These are phyloP conservation scores for Pleurotus salmoneostramineus DNA, from an alignment of 768 basidiomycete genomes.

Conservation along the genomic window DNA sequence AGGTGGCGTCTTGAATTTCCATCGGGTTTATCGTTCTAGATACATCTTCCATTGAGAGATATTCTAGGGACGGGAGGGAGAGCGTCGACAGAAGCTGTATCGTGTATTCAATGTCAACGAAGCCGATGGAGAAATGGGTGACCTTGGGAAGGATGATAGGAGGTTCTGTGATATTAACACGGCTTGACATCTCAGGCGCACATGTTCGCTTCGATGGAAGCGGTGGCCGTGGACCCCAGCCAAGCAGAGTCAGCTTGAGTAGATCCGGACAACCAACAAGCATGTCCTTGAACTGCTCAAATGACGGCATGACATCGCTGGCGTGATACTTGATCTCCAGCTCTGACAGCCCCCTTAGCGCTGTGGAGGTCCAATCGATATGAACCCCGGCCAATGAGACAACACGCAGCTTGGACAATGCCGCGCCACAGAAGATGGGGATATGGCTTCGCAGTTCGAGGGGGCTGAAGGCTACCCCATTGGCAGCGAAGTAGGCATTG, in stretches of 20 bases:
- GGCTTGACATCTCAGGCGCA: conserved; percentile 4
- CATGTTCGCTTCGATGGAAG: background rate
- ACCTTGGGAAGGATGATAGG: conserved; percentile 24
- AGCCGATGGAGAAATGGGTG: conserved; percentile 35
- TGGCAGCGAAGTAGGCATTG: conserved; percentile 51
- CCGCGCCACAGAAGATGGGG: conserved; percentile 39
- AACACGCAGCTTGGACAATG: conserved; percentile 28
- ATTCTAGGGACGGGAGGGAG: conserved; percentile 18
- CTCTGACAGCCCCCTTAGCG: conserved; percentile 36
- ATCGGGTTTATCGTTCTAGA: conserved; percentile 30
- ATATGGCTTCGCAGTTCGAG: conserved; percentile 32
- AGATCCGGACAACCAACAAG: conserved; percentile 38
- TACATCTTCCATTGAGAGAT: conserved; percentile 37
- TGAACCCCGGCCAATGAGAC: conserved; percentile 55
- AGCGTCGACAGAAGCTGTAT: conserved; percentile 34
- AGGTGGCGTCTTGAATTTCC: conserved; percentile 29
- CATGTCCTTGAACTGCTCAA: conserved; percentile 41
- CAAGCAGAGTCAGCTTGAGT: conserved; percentile 40
- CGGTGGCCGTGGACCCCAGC: conserved; percentile 42
- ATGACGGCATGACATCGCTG: conserved; percentile 49
- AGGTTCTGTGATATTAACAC: background rate
- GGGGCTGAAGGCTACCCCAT: conserved; percentile 42
- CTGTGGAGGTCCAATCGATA: conserved; percentile 43
- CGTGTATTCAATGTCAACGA: conserved; percentile 36
- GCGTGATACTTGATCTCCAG: conserved; percentile 57